Percentiles rank a stretch among this genome's conserved stretches.
These are phyloP conservation scores for Styphnolobium japonicum DNA, from an alignment of 306 rosid species.

Conservation along the genomic window DNA sequence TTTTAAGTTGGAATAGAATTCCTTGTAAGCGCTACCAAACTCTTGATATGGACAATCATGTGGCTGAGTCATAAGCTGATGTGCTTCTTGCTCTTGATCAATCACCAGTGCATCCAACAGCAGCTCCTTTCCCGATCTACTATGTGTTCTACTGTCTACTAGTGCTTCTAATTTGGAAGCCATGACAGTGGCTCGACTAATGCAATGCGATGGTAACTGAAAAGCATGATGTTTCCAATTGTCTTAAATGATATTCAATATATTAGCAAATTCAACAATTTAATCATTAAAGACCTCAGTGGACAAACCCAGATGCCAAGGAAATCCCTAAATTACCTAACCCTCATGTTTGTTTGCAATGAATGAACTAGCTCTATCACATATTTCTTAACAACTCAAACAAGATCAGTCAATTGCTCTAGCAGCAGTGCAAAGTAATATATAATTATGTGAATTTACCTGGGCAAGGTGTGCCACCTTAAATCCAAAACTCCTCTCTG, in stretches of 20 bases:
- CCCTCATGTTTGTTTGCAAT: neutral
- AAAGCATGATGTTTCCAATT: conserved; percentile 20
- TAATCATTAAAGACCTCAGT: neutral
- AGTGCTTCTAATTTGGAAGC: conserved; percentile 69
- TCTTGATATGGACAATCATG: conserved; percentile 24
- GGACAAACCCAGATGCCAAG: neutral
- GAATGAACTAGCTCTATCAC: neutral
- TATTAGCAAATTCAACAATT: conserved; percentile 10
- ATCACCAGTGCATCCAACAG: conserved; percentile 18
- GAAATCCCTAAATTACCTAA: conserved; percentile 3
- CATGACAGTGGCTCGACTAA: conserved; percentile 69
- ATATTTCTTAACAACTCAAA: neutral
- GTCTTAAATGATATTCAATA: neutral
- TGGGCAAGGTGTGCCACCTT: conserved; percentile 98
- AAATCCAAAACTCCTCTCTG: conserved; percentile 85
- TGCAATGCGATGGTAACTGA: conserved; percentile 74
- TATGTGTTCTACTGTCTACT: conserved; percentile 48
- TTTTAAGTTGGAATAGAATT: conserved; percentile 54
- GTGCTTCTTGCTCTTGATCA: conserved; percentile 35
- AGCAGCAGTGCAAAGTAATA: neutral
- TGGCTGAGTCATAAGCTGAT: conserved; percentile 23
- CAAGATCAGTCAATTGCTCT: conserved; percentile 11
- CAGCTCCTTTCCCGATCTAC: conserved; percentile 31
- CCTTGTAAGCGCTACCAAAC: conserved; percentile 30
- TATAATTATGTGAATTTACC: conserved; percentile 40